Conservation (phyloP, 1,139 yeast species). For the Suhomyces yuchorum region DNA sequence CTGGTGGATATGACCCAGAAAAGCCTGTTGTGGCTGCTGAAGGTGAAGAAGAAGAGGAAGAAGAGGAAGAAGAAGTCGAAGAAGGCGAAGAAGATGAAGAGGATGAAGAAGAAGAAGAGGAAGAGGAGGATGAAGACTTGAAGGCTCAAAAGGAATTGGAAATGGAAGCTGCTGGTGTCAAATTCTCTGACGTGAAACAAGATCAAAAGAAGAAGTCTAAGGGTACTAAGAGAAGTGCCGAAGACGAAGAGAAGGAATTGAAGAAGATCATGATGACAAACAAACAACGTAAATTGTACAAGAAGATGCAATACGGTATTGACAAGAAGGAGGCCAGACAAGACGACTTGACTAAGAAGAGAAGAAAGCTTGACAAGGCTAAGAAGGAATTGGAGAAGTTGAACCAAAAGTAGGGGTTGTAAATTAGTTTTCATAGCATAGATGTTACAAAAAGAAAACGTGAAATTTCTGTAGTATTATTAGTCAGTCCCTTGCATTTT, state of each 20-base stretch:
- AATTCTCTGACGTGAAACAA: slow-evolving; percentile 57
- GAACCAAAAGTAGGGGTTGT: slow-evolving; percentile 24
- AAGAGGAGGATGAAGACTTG: slow-evolving; percentile 59
- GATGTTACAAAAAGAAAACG: background rate
- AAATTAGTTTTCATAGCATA: slow-evolving; percentile 6
- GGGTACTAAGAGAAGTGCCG: slow-evolving; percentile 41
- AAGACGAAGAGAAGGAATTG: slow-evolving; percentile 81
- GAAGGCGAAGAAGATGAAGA: slow-evolving; percentile 53
- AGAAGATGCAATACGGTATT: slow-evolving; percentile 92
- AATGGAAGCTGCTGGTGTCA: slow-evolving; percentile 85
- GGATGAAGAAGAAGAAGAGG: slow-evolving; percentile 49
- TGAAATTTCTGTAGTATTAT: background rate
- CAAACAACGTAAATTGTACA: slow-evolving; percentile 91
- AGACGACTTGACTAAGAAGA: slow-evolving; percentile 74
- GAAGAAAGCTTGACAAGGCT: slow-evolving; percentile 71
- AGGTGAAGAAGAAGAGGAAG: slow-evolving; percentile 50
- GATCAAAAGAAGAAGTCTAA: slow-evolving; percentile 38
- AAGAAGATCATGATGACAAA: slow-evolving; percentile 97
- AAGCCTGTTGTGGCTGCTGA: slow-evolving; percentile 41
- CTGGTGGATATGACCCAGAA: slow-evolving; percentile 85
- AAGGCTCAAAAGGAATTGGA: slow-evolving; percentile 83
- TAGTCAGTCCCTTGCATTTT: background rate
- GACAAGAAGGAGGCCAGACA: slow-evolving; percentile 81
- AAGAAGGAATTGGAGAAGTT: slow-evolving; percentile 56
- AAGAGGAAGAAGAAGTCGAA: slow-evolving; percentile 52